phyloP scores from a whole-genome alignment of 2,329 filamentous ascomycete genomes.

The Dothiorella sarmentorum region DNA sequence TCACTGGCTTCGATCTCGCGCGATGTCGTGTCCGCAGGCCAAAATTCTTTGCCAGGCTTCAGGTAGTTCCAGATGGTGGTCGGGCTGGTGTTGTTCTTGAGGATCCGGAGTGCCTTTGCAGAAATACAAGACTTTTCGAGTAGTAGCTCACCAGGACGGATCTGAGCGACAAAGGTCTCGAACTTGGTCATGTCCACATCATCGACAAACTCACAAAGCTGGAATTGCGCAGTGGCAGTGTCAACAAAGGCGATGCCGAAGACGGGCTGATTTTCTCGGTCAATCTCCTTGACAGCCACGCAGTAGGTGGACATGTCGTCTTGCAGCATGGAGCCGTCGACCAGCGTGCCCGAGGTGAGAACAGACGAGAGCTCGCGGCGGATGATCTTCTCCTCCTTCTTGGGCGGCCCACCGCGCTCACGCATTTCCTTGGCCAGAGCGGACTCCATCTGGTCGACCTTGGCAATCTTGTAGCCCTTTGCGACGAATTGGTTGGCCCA shows the following conservation, averaged over 20 bases:
- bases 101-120: conserved; percentile 81
- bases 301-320: conserved; percentile 98
- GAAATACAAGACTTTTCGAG: conserved; percentile 81
- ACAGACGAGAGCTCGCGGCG: conserved; percentile 86
- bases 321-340: conserved; percentile 94
- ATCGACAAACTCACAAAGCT: conserved; percentile 85
- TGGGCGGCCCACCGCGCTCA: conserved; percentile 69
- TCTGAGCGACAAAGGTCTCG: conserved; percentile 94
- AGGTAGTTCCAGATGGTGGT: conserved; percentile 95
- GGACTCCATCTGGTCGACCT: conserved; percentile 95
- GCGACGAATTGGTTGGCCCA: conserved; percentile 99
- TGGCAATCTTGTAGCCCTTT: conserved; percentile 94
- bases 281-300: conserved; percentile 76
- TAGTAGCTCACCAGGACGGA: conserved; percentile 79
- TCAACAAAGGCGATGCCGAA: conserved; percentile 96
- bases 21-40: conserved; percentile 76
- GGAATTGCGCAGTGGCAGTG: conserved; percentile 92
- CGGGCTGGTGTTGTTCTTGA: conserved; percentile 92
- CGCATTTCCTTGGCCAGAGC: conserved; percentile 97
- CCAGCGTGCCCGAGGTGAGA: conserved; percentile 85
- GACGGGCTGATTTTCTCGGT: conserved; percentile 68
- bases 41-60: conserved; percentile 84
- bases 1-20: conserved; percentile 75
- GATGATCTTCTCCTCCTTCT: conserved; percentile 90
- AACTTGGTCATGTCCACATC: conserved; percentile 94